phyloP scores from a whole-genome alignment of 202 grass and related monocot genomes.

The Saccharum hybrid region DNA sequence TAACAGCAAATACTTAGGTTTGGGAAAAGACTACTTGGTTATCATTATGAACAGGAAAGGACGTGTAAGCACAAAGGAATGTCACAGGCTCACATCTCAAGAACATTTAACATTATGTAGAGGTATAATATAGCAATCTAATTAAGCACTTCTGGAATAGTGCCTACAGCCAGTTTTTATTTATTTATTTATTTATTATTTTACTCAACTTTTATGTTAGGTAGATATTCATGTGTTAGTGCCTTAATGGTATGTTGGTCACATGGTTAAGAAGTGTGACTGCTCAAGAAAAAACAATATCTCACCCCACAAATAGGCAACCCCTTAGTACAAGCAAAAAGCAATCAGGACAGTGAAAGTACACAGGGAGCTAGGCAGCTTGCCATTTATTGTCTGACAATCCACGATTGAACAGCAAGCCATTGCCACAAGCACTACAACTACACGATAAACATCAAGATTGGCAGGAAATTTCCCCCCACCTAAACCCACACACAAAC shows the following conservation, averaged over 20 bases:
- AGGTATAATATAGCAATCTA: conserved; percentile 3
- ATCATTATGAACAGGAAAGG: neutral
- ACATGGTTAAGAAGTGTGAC: neutral
- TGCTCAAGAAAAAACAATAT: neutral
- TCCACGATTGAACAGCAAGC: neutral
- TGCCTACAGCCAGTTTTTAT: neutral
- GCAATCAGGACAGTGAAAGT: neutral
- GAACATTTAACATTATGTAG: neutral
- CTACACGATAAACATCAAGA: neutral
- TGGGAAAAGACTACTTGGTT: neutral
- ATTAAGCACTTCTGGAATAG: neutral
- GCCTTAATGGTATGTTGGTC: neutral
- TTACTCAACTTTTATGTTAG: neutral
- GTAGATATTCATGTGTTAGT: neutral
- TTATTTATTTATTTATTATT: neutral
- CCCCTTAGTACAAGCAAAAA: neutral
- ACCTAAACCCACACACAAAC: neutral
- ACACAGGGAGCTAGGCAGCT: neutral
- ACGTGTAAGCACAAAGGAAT: neutral
- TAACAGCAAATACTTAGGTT: conserved; percentile 22
- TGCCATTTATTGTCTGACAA: neutral
- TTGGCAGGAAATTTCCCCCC: neutral
- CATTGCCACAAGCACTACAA: conserved; percentile 7
- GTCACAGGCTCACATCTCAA: neutral
- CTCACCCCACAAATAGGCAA: no score